Evolutionary conservation across 768 basidiomycete species (phyloP), one percentile per base, ranked within the genome.

Genomic region (Gyrodon lividus): DNA sequence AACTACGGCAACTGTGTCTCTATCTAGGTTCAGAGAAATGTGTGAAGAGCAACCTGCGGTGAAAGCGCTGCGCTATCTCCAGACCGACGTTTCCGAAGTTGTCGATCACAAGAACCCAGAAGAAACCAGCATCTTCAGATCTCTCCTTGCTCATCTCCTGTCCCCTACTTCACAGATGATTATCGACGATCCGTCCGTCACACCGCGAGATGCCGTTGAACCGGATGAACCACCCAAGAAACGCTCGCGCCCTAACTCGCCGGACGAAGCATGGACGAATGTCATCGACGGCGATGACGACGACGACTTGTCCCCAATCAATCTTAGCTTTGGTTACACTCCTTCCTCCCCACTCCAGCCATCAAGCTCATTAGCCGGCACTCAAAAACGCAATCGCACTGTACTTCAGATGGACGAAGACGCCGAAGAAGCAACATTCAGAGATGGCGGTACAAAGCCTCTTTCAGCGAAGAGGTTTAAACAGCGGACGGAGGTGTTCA

Each of bases 21-120:
- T 44, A 28, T 9, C 24, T 58, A 92, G 89, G 59, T 92, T 91
- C 70, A 81, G 84, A n/a, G 89, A 92, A 61, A 83, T 90, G 77
- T 88, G 87, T 60, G 81, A 83, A 64, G 80, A 82, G 40, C 73
- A 68, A 14, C 67, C 82, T 2, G 52, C 68, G 1, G 76, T 87
- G 20, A 79, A 83, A 59, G 86, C 90, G 1, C 74, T 92, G 35
- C 76, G 72, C 13, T 92, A 89, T 69, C 70, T 92, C 30, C 85
- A 86, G 64, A 81, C 74, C 0, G 77, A 85, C 43, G 86, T 92
- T 8, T 82, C 82, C 0, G 75, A 76, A 2, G 83, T 88, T 3
- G 89, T 91, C 16, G 80, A 91, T 63, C 87, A 89, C 57, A 72
- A 69, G 50, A 77, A 86, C 57, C 59, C 76, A 0, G 76, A 80